A percentile compares a stretch with the other conserved stretches of the same genome.
Conservation (phyloP, 1,284 basidiomycete species). For the Marasmius tenuissimus region DNA sequence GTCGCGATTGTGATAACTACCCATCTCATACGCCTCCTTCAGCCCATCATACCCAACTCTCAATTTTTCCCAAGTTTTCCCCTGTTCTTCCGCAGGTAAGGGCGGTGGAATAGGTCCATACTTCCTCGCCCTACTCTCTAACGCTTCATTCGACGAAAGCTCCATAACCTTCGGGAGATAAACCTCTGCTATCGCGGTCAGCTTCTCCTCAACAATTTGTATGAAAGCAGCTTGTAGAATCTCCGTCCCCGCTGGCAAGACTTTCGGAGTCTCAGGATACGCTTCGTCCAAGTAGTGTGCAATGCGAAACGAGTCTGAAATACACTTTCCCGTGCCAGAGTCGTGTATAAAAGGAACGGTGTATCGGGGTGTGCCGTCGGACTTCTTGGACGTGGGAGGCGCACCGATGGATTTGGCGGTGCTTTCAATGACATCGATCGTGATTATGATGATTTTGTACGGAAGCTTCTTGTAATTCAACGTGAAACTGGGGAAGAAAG, state of each 20-base stretch:
- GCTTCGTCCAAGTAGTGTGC: constrained; percentile 13
- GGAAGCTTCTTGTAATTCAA: constrained; percentile 7
- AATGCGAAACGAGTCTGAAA: constrained; percentile 16
- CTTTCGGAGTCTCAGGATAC: constrained; percentile 4
- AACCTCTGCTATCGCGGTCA: not conserved
- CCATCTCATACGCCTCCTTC: constrained; percentile 15
- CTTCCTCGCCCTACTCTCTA: constrained; percentile 25
- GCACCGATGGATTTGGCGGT: not conserved
- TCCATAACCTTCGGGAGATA: constrained; percentile 14
- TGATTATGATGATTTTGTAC: not conserved
- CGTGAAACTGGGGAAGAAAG: not conserved
- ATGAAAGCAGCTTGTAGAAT: constrained; percentile 2
- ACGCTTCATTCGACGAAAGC: constrained; percentile 20
- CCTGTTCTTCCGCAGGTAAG: not conserved
- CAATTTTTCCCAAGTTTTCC: not conserved
- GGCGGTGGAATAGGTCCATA: constrained; percentile 18
- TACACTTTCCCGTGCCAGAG: constrained; percentile 7
- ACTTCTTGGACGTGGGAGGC: not conserved
- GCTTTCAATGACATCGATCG: not conserved
- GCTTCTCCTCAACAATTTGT: not conserved
- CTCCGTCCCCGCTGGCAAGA: not conserved
- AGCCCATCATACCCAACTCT: not conserved
- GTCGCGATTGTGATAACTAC: not conserved
- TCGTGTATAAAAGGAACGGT: constrained; percentile 17
- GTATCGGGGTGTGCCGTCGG: constrained; percentile 11